Percentiles rank a stretch among this genome's conserved stretches.
Evolutionary conservation across 768 basidiomycete species (phyloP).

Genomic region (Clavulina sp.): DNA sequence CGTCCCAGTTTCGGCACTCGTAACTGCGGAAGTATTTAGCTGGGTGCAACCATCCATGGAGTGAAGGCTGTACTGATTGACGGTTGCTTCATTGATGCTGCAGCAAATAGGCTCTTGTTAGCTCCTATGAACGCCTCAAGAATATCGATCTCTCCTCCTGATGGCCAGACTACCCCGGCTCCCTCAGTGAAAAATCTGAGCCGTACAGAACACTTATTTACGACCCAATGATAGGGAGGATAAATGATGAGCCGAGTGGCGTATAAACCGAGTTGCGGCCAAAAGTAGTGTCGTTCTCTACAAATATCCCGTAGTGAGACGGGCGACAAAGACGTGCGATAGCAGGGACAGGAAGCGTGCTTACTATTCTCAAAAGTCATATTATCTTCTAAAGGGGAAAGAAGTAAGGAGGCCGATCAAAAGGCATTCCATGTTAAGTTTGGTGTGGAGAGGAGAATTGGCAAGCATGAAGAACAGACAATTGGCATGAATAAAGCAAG

Average conservation of each 20-base stretch:
- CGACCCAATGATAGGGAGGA: neutral
- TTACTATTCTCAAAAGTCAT: constrained; percentile 27
- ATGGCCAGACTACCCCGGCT: neutral
- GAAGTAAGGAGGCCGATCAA: neutral
- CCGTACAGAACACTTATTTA: constrained; percentile 2
- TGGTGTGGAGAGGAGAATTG: too few species aligned
- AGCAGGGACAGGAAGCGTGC: neutral
- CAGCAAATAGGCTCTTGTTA: too few species aligned
- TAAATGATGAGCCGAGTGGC: neutral
- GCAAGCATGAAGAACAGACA: too few species aligned
- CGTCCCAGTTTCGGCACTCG: neutral
- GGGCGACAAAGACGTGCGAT: neutral
- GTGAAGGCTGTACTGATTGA: neutral
- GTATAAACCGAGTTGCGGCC: neutral
- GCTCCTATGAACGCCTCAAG: too few species aligned
- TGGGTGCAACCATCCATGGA: constrained; percentile 1
- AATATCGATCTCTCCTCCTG: constrained; percentile 1
- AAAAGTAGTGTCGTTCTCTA: neutral
- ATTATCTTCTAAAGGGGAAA: constrained; percentile 29
- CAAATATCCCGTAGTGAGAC: neutral
- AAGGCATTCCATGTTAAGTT: too few species aligned
- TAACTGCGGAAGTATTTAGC: neutral
- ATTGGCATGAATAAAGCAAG: too few species aligned
- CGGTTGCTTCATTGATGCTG: too few species aligned
- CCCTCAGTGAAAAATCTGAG: neutral